Evolutionary conservation across 73 alveolate genomes (phyloP), one percentile per base, ranked within the genome.

Genomic region (Paramecium biaurelia): DNA sequence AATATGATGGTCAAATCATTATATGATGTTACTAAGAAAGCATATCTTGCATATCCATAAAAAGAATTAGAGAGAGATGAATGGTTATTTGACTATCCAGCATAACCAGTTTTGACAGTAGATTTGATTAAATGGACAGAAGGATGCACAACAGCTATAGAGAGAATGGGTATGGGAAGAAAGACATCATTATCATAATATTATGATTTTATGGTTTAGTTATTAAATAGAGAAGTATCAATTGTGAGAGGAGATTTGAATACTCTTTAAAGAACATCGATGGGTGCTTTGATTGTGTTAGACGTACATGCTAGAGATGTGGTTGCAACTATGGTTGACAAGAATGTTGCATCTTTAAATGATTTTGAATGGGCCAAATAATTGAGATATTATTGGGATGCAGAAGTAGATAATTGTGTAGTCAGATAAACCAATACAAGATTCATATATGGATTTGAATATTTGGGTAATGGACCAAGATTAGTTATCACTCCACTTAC

Each of bases 281-380:
- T 98, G 97, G 99, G 99, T 59, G 99, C 99, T 38, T 94, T 98
- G 74, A 98, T 98, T 95, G 98, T 97, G 72, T 94, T 98, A 7
- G 99, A 98, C 97, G 99, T 98, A 63, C 99, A 98, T 93, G 99
- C 99, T 56, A 95, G 99, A 95, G 99, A 97, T 93, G 99, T 98
- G 38, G 99, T 98, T 15, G 96, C 96, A 35, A 95, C 95, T 38
- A 96, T 97, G 99, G 95, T 95, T 58, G 82, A 92, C 30, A 92
- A 95, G 85, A 95, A 95, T 90, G 99, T 98, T 14, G 92, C 95
- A 58, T 92, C 94, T 24, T 86, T 96, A 35, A 97, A 97, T 76
- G 99, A 98, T 89, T 98, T 98, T 87, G 99, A 98, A 92, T 98
- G 99, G 99, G 96, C 97, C 23, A 98, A 95, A 70, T 92, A 98